Conservation (phyloP, 139 green algal genomes). For the Picochlorum costavermella region DNA sequence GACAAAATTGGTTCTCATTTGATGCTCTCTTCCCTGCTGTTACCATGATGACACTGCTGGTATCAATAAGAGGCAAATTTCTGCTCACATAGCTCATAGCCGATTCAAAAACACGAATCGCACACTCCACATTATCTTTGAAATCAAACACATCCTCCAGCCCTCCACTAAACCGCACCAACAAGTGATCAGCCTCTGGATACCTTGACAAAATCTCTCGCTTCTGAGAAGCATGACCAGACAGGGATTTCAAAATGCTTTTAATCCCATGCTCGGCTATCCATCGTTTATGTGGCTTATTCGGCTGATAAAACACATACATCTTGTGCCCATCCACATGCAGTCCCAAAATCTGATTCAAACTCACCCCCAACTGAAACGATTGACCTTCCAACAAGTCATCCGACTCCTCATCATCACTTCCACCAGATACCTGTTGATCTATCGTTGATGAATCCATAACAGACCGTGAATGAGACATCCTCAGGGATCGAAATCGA, state of each 20-base stretch:
- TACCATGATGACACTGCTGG: background rate
- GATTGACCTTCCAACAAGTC: conserved; percentile 6
- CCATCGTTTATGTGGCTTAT: conserved; percentile 1
- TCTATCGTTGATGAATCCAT: background rate
- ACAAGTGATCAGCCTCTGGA: conserved; percentile 2
- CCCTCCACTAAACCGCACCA: background rate
- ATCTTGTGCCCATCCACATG: background rate
- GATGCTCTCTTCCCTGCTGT: background rate
- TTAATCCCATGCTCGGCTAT: conserved; percentile 6
- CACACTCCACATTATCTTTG: no score
- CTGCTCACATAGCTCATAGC: no score
- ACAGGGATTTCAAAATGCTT: background rate
- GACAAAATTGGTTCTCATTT: no score
- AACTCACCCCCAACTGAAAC: conserved; percentile 3
- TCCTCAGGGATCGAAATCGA: no score
- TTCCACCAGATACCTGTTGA: background rate
- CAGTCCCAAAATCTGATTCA: conserved; percentile 10
- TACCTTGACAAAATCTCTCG: background rate
- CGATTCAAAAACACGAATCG: no score
- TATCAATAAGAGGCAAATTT: no score
- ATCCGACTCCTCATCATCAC: background rate
- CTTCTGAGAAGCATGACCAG: background rate
- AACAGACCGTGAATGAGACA: no score
- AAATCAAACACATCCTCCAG: background rate
- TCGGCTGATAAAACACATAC: conserved; percentile 12